Evolutionary conservation across 306 rosid species (phyloP).

Genomic region (Sechiopsis laciniata): DNA sequence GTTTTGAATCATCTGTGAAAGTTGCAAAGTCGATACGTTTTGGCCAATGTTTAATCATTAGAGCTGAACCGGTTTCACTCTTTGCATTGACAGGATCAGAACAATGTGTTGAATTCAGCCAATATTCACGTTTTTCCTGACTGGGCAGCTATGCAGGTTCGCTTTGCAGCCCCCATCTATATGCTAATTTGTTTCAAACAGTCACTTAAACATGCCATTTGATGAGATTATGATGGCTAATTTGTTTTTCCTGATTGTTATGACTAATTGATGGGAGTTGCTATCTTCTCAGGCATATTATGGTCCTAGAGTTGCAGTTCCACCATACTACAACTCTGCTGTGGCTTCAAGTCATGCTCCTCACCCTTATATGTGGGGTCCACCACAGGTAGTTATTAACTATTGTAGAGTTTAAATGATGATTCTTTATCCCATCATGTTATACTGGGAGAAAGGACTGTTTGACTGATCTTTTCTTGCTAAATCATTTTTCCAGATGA

Average conservation of each 20-base stretch:
- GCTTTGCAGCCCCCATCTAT: slow-evolving; percentile 13
- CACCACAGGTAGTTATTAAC: slow-evolving; percentile 67
- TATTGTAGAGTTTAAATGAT: slow-evolving; percentile 8
- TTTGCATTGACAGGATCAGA: slow-evolving; percentile 40
- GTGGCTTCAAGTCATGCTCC: slow-evolving; percentile 74
- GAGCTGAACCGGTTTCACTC: not conserved
- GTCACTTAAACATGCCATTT: not conserved
- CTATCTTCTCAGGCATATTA: slow-evolving; percentile 65
- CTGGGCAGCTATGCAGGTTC: slow-evolving; percentile 98
- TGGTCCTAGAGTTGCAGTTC: slow-evolving; percentile 76
- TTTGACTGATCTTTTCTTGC: not conserved
- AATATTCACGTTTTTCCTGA: slow-evolving; percentile 71
- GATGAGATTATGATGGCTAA: not conserved
- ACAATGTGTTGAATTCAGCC: slow-evolving; percentile 44
- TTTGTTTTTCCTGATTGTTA: not conserved
- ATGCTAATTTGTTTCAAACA: slow-evolving; percentile 11
- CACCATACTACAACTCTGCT: slow-evolving; percentile 74
- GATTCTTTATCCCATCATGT: not conserved
- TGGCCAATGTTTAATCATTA: not conserved
- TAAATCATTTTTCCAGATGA: slow-evolving; percentile 57
- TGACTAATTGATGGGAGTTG: slow-evolving; percentile 18
- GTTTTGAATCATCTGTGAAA: slow-evolving; percentile 3
- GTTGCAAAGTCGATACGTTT: not conserved
- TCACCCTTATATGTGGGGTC: slow-evolving; percentile 94
- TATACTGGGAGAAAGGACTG: not conserved